These are phyloP conservation scores for Suhomyces bokatorum DNA, from an alignment of 1,139 yeast species.

Conservation along the genomic window DNA sequence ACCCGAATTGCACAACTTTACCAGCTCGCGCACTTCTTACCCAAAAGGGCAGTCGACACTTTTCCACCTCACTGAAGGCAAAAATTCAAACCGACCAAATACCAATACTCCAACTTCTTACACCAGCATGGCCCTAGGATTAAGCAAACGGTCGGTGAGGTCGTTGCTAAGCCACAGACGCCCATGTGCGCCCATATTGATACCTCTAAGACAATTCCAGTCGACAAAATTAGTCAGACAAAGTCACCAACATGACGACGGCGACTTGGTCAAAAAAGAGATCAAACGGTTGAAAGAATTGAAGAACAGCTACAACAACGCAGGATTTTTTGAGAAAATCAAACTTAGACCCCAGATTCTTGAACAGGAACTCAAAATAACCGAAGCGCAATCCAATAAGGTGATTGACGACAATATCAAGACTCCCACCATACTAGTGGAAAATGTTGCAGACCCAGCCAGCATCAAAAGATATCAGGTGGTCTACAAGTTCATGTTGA, in stretches of 20 bases:
- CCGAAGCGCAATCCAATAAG: conserved; percentile 25
- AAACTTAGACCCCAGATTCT: conserved; percentile 26
- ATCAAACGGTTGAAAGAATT: conserved; percentile 22
- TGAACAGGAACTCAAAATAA: conserved; percentile 28
- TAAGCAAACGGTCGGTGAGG: conserved; percentile 11
- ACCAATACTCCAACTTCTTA: not conserved
- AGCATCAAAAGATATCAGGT: conserved; percentile 21
- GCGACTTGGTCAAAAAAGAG: conserved; percentile 22
- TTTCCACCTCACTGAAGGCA: conserved; percentile 18
- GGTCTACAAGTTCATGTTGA: conserved; percentile 27
- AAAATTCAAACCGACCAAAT: conserved; percentile 5
- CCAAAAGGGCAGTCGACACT: conserved; percentile 17
- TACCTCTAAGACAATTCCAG: conserved; percentile 4
- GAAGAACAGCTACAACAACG: conserved; percentile 25
- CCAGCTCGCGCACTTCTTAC: conserved; percentile 8
- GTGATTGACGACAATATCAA: conserved; percentile 18
- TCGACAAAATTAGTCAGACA: conserved; percentile 1
- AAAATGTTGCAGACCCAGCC: conserved; percentile 24
- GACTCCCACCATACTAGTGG: conserved; percentile 24
- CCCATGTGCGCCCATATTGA: conserved; percentile 1
- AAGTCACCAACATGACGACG: conserved; percentile 5
- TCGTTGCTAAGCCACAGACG: conserved; percentile 7
- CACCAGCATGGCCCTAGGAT: conserved; percentile 5
- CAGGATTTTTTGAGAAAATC: conserved; percentile 30
- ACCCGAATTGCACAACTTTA: not conserved